Conservation (phyloP, 2,329 filamentous ascomycete species). For the Fusarium veterinarium region DNA sequence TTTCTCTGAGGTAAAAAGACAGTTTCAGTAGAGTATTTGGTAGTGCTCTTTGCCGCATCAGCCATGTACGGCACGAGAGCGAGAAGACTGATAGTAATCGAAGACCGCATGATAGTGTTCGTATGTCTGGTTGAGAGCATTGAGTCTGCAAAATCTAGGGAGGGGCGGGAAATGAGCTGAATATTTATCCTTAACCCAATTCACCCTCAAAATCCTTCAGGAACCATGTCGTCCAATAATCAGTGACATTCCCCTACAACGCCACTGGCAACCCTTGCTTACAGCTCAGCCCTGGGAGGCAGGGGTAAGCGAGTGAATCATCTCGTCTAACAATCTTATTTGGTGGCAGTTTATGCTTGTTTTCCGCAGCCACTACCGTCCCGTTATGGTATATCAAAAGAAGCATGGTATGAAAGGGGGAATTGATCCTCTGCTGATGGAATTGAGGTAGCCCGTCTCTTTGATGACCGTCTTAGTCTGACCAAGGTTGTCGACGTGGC, state of each 20-base stretch:
- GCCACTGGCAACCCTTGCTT: not conserved
- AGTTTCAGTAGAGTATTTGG: constrained; percentile 17
- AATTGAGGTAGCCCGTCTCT: not conserved
- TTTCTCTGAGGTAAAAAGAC: constrained; percentile 30
- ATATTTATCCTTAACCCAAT: not conserved
- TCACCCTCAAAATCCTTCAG: not conserved
- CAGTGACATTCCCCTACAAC: not conserved
- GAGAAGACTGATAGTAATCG: not conserved
- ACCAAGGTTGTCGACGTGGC: not conserved
- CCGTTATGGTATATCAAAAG: not conserved
- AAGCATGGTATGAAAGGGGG: not conserved
- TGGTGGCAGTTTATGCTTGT: not conserved
- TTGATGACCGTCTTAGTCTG: not conserved
- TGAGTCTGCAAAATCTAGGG: not conserved
- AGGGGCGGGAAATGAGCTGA: not conserved
- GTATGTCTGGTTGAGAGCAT: not conserved
- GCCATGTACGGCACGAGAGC: not conserved
- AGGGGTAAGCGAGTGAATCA: constrained; percentile 5
- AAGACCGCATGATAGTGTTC: not conserved
- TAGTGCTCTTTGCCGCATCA: constrained; percentile 17
- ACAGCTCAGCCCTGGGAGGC: not conserved
- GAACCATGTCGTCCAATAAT: not conserved
- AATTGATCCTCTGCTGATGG: not conserved
- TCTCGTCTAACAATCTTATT: not conserved
- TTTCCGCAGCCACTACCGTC: not conserved